Percentiles rank a stretch among this genome's conserved stretches.
These are phyloP conservation scores for Scedosporium apiospermum DNA, from an alignment of 2,329 filamentous ascomycete genomes.

Conservation along the genomic window DNA sequence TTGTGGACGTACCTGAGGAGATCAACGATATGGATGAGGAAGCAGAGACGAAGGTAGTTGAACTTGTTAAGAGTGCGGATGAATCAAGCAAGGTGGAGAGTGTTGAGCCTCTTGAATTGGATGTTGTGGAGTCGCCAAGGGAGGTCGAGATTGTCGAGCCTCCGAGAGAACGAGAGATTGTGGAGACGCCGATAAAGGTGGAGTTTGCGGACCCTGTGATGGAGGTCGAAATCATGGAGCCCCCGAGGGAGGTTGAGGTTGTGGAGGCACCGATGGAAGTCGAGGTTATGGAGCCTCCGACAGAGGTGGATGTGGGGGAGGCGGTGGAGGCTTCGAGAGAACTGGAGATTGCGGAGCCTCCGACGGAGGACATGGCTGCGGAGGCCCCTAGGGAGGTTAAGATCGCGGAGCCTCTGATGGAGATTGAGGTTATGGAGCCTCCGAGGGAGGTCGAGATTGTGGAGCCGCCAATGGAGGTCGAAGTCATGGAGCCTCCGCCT, in stretches of 20 bases:
- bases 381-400: background rate
- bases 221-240: background rate
- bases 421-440: background rate
- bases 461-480: constrained; percentile 6
- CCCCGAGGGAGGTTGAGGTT: background rate
- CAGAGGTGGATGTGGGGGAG: background rate
- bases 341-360: background rate
- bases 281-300: background rate
- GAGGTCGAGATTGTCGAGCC: background rate
- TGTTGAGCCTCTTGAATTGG: background rate
- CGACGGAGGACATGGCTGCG: background rate
- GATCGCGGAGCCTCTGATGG: background rate
- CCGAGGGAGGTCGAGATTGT: background rate
- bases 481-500: constrained; percentile 8
- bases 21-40: background rate
- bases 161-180: background rate
- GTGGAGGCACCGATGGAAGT: background rate
- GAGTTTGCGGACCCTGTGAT: background rate
- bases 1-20: background rate
- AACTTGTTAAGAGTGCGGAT: background rate
- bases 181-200: background rate
- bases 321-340: background rate
- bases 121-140: background rate
- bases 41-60: background rate
- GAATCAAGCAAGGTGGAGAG: background rate